A percentile compares a stretch with the other conserved stretches of the same genome.
Evolutionary conservation across 192 early-diverging fungal species (phyloP).

Genomic region (Backusella parvicylindrica): DNA sequence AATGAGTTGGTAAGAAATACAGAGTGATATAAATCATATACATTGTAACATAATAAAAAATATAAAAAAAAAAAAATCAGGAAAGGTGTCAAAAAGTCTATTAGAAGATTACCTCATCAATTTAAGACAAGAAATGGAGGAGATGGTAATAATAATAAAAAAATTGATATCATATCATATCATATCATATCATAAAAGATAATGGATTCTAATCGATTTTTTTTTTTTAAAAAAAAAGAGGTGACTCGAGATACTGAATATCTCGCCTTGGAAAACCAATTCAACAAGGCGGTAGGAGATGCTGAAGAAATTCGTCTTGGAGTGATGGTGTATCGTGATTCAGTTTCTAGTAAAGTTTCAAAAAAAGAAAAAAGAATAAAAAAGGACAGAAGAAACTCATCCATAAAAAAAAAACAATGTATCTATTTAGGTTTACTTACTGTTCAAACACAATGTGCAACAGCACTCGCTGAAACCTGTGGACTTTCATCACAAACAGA

Average conservation of each 20-base stretch:
- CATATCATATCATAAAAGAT: no score
- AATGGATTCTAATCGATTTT: background rate
- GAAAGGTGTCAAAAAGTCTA: conserved; percentile 7
- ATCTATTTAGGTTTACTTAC: conserved; percentile 9
- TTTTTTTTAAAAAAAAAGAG: conserved; percentile 17
- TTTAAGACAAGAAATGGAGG: background rate
- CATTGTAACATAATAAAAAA: background rate
- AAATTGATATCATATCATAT: no score
- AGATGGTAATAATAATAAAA: no score
- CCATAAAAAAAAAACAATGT: background rate
- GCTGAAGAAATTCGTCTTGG: conserved; percentile 28
- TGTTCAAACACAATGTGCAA: conserved; percentile 8
- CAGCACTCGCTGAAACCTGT: background rate
- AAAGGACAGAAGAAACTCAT: no score
- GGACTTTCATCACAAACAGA: conserved; percentile 31
- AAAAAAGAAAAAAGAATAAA: background rate
- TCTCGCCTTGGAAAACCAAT: conserved; percentile 50
- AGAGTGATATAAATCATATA: background rate
- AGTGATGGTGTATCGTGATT: conserved; percentile 46
- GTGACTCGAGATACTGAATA: conserved; percentile 56
- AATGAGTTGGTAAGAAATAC: background rate
- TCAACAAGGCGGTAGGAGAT: conserved; percentile 53
- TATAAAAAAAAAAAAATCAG: background rate
- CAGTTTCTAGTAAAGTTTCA: conserved; percentile 1
- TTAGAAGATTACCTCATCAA: conserved; percentile 6